These are phyloP conservation scores for Protomyces arabidopsidicola DNA, from an alignment of 1,139 yeast species.

Conservation along the genomic window DNA sequence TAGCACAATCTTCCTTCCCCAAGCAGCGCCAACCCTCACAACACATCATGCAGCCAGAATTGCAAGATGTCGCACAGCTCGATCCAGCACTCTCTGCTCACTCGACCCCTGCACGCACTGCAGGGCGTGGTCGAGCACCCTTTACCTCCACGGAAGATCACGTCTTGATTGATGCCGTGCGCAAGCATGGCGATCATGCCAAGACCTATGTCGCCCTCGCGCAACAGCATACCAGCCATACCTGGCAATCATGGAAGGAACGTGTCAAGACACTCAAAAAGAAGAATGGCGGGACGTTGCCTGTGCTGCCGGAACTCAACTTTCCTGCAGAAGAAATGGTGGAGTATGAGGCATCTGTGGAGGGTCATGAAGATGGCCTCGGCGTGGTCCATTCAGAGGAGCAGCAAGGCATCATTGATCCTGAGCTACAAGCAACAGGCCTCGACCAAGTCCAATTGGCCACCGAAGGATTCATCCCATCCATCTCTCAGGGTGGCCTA, in stretches of 20 bases:
- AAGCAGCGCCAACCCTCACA: background rate
- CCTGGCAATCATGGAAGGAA: constrained; percentile 27
- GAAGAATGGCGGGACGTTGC: constrained; percentile 5
- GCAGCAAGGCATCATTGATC: background rate
- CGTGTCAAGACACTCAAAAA: constrained; percentile 23
- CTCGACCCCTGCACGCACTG: background rate
- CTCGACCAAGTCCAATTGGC: too few species aligned
- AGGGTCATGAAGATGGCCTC: background rate
- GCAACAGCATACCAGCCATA: constrained; percentile 11
- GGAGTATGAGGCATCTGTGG: background rate
- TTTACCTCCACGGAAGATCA: constrained; percentile 24
- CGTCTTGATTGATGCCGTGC: constrained; percentile 5
- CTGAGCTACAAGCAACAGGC: background rate
- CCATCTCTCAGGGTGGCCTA: background rate
- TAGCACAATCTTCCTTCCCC: constrained; percentile 6
- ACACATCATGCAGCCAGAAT: background rate
- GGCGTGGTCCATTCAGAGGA: background rate
- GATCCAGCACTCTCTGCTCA: background rate
- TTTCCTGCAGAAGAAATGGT: background rate
- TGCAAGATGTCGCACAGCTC: background rate
- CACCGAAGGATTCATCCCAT: background rate
- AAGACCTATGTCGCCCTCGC: constrained; percentile 8
- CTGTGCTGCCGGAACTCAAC: background rate
- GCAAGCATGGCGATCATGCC: constrained; percentile 13
- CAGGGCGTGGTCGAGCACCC: background rate